Conservation (phyloP, 495 filamentous ascomycete species). For the Aspergillus bridgeri region DNA sequence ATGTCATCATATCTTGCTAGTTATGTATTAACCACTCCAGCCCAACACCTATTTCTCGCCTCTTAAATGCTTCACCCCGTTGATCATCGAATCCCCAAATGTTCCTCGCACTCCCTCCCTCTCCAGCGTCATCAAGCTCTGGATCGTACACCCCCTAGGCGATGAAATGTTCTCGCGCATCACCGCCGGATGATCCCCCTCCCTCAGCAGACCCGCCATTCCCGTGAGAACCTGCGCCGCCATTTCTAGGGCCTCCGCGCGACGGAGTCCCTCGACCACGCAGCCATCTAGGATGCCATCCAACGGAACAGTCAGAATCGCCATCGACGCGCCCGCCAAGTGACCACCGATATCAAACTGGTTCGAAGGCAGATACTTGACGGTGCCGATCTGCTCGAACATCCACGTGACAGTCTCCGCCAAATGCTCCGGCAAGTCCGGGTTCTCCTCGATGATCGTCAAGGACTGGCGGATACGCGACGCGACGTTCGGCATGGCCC, state of each 20-base stretch:
- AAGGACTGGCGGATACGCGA: conserved; percentile 33
- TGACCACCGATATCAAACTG: conserved; percentile 32
- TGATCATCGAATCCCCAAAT: conserved; percentile 19
- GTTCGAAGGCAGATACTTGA: conserved; percentile 26
- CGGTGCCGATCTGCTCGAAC: conserved; percentile 29
- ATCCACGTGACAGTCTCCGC: conserved; percentile 20
- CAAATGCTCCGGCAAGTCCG: conserved; percentile 9
- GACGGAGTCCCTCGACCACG: conserved; percentile 35
- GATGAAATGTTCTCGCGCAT: conserved; percentile 37
- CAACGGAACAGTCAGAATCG: conserved; percentile 30
- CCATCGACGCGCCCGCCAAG: conserved; percentile 30
- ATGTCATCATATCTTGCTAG: too few species aligned
- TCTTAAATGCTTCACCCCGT: conserved; percentile 17
- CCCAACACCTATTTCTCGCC: neutral
- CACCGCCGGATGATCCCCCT: conserved; percentile 32
- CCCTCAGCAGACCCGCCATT: conserved; percentile 28
- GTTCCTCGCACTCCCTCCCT: conserved; percentile 26
- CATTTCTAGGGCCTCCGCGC: conserved; percentile 35
- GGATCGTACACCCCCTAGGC: conserved; percentile 36
- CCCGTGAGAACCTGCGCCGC: conserved; percentile 30
- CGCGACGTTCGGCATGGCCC: conserved; percentile 36
- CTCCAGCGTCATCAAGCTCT: conserved; percentile 31
- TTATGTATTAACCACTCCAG: neutral
- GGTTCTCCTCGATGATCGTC: conserved; percentile 29
- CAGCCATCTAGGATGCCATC: conserved; percentile 40